Evolutionary conservation across 2,329 filamentous ascomycete genomes (phyloP).

Genomic region (Rosellinia necatrix): DNA sequence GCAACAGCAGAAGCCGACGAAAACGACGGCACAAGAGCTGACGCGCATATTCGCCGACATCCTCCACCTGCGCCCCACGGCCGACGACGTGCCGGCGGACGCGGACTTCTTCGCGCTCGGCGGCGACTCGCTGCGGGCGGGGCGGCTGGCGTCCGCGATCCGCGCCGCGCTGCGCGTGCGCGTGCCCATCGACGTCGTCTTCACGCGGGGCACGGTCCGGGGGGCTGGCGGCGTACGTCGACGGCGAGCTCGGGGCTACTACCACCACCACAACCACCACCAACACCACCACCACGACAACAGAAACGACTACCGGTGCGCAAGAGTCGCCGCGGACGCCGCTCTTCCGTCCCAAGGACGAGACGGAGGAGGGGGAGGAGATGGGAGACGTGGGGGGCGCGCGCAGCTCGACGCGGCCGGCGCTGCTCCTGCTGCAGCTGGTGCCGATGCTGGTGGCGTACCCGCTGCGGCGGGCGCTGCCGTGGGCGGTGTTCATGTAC

Average conservation of each 20-base stretch:
- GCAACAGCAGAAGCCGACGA: no score
- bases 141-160: conserved; percentile 55
- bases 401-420: conserved; percentile 54
- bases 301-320: no score
- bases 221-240: conserved; percentile 46
- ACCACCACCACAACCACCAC: no score
- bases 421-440: conserved; percentile 56
- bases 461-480: conserved; percentile 54
- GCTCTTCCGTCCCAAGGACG: no score
- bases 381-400: conserved; percentile 34
- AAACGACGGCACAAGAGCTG: conserved; percentile 46
- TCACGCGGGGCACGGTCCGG: conserved; percentile 53
- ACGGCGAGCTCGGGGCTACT: conserved; percentile 40
- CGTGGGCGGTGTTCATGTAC: conserved; percentile 59
- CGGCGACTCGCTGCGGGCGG: conserved; percentile 59
- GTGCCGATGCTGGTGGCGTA: conserved; percentile 55
- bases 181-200: conserved; percentile 56
- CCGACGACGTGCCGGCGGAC: conserved; percentile 46
- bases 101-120: conserved; percentile 55
- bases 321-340: no score
- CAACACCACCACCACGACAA: no score
- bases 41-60: conserved; percentile 51
- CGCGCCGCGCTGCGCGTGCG: conserved; percentile 54
- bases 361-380: no score
- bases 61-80: conserved; percentile 44